Conservation (phyloP, 2,329 filamentous ascomycete species). For the Aspergillus latus region DNA sequence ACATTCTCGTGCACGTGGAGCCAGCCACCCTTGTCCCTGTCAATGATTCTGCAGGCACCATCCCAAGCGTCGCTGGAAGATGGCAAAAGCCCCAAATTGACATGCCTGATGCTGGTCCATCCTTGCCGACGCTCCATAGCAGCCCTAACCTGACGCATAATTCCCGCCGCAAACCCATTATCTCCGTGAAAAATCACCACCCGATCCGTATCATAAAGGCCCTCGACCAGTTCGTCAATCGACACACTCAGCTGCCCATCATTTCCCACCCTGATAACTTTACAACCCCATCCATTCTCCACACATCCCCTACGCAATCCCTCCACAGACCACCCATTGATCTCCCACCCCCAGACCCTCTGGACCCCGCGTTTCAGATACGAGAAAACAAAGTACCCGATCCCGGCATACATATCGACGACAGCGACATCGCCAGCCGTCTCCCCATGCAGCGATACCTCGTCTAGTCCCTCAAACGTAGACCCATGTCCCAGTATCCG, state of each 20-base stretch:
- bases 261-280: slow-evolving; percentile 50
- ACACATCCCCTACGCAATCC: slow-evolving; percentile 73
- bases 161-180: slow-evolving; percentile 56
- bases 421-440: slow-evolving; percentile 36
- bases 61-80: slow-evolving; percentile 52
- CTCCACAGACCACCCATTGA: slow-evolving; percentile 86
- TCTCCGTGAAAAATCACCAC: slow-evolving; percentile 70
- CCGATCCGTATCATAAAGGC: slow-evolving; percentile 46
- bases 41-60: slow-evolving; percentile 50
- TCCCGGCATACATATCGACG: slow-evolving; percentile 86
- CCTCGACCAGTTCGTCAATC: slow-evolving; percentile 34
- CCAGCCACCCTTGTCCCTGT: slow-evolving; percentile 53
- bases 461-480: slow-evolving; percentile 37
- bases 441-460: slow-evolving; percentile 24
- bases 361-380: slow-evolving; percentile 70
- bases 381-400: slow-evolving; percentile 89
- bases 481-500: slow-evolving; percentile 59
- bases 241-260: slow-evolving; percentile 29
- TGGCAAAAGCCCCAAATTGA: slow-evolving; percentile 60
- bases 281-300: slow-evolving; percentile 65
- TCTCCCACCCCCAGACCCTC: slow-evolving; percentile 79
- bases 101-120: slow-evolving; percentile 51
- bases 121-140: slow-evolving; percentile 32
- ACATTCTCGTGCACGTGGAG: slow-evolving; percentile 63
- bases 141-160: slow-evolving; percentile 36